Base-by-base conservation (phyloP, 2,329 filamentous ascomycete species). In the Sporothrix pseudoabietina region DNA sequence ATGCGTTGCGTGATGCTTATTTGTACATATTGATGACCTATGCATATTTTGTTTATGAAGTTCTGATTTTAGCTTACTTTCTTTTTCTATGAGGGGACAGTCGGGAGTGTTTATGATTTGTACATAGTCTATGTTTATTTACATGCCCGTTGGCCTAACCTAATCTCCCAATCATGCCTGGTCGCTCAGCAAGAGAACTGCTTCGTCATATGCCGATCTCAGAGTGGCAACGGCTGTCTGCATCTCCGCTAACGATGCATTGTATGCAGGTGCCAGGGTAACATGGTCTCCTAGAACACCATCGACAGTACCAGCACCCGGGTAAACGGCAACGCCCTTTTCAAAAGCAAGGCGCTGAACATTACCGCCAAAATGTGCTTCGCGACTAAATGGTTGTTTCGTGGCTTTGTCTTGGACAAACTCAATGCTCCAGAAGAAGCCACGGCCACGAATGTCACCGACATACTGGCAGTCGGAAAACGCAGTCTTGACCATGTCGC, bases 211-310 rank as follows among this genome's bases (percentile, higher is more conserved):
- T 16, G 78, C 80, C 6, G 79, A 81, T 2, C 88, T 81, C 0
- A 81, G 83, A 16, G 84, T 80, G 1, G 88, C 88, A 65, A 91
- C 86, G 39, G 81, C 79, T 69, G 87, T 83, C 69, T 92, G 82
- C 41, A 91, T 87, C 14, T 83, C 83, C 57, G 82, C 81, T 0
- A 85, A 88, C 30, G 90, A 84, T 1, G 69, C 69, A 59, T 87
- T 92, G 80, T 89, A 93, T 0, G 91, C 85, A 6, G 92, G 92
- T 0, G 91, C 87, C 19, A 94, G 78, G 22, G 94, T 83, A 47
- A 93, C 83, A 79, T 93, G 90, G 77, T 94, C 92, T 6, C 91
- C 91, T 1, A 80, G 79, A 1, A 86, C 84, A 63, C 92, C 85
- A 75, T 85, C 89, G 0, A 84, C 87, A 0, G 88, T 89, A 0